Conservation (phyloP, 2,329 filamentous ascomycete species). For the Cercospora sp. region DNA sequence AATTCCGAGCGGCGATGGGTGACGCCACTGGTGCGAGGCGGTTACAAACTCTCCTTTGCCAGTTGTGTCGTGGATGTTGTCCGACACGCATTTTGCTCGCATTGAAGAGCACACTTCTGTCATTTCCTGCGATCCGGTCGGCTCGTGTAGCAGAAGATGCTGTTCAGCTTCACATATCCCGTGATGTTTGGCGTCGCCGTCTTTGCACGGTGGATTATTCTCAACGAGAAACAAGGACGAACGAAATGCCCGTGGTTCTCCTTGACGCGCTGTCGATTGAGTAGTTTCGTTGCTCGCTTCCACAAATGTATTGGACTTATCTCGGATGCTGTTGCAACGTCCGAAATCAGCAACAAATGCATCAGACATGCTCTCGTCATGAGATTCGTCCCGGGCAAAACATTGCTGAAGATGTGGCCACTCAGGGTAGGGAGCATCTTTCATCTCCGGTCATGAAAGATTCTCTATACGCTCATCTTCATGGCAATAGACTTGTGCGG, state of each 20-base stretch:
- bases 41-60: background rate
- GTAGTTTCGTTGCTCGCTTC: background rate
- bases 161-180: background rate
- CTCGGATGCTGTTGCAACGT: background rate
- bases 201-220: background rate
- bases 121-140: background rate
- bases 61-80: background rate
- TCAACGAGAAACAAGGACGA: background rate
- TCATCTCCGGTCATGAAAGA: background rate
- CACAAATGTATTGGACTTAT: background rate
- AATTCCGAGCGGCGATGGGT: background rate
- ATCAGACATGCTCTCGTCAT: background rate
- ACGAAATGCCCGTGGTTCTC: background rate
- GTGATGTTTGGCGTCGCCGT: background rate
- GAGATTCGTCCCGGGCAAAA: background rate
- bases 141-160: background rate
- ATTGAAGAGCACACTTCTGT: background rate
- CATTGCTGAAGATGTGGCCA: background rate
- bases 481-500: slow-evolving; percentile 91
- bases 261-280: background rate
- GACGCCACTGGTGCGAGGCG: background rate
- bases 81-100: background rate
- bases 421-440: background rate
- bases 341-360: background rate
- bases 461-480: slow-evolving; percentile 84